Evolutionary conservation across 768 basidiomycete genomes (phyloP).

Genomic region (Cystobasidium ongulense): DNA sequence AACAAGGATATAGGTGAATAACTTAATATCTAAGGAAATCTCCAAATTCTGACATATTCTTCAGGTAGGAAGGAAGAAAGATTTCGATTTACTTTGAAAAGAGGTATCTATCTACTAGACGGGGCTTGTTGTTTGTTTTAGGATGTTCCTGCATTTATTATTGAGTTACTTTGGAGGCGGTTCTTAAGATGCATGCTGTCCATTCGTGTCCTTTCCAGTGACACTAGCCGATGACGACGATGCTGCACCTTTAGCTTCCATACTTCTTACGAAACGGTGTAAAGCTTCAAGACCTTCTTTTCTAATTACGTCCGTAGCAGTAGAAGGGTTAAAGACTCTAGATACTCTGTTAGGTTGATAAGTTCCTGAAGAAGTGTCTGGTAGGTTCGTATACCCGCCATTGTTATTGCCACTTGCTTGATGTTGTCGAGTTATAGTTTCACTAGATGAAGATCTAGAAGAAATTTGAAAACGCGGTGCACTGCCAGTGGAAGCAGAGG

Average conservation of each 20-base stretch:
- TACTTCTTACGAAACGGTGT: constrained; percentile 40
- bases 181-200: not conserved
- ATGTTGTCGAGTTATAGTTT: not conserved
- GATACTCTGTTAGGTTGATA: constrained; percentile 33
- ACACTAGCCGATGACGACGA: too few species aligned
- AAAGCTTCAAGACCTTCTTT: constrained; percentile 40
- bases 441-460: not conserved
- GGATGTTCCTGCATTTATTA: too few species aligned
- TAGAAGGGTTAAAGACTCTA: constrained; percentile 39
- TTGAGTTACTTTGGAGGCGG: too few species aligned
- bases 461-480: not conserved
- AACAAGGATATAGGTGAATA: too few species aligned
- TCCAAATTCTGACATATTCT: too few species aligned
- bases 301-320: constrained; percentile 39
- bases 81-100: too few species aligned
- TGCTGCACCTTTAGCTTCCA: constrained; percentile 36
- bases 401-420: not conserved
- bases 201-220: not conserved
- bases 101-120: too few species aligned
- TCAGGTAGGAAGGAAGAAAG: too few species aligned
- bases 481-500: not conserved
- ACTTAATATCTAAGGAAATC: too few species aligned
- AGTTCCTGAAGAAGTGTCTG: not conserved
- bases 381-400: not conserved
- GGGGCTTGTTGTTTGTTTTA: too few species aligned